Percentiles rank a stretch among this genome's conserved stretches.
Conservation (phyloP, 78 protist genomes). For the Neovahlkampfia damariscottae region DNA sequence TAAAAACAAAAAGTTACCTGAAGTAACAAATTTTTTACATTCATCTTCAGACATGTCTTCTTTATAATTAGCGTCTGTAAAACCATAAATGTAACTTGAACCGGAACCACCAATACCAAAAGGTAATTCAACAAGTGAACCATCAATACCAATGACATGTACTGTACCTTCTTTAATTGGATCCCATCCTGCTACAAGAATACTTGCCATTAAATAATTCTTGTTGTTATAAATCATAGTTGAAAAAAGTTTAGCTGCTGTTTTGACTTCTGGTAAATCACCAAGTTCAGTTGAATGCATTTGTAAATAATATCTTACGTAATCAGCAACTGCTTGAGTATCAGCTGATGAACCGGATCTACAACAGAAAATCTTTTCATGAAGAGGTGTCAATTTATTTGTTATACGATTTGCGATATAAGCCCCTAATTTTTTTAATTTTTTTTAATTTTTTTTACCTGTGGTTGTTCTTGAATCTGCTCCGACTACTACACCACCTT, state of each 20-base stretch:
- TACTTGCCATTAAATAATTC: slow-evolving; percentile 76
- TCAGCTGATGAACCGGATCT: slow-evolving; percentile 98
- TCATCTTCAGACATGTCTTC: slow-evolving; percentile 79
- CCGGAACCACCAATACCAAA: slow-evolving; percentile 94
- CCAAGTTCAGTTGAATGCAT: slow-evolving; percentile 63
- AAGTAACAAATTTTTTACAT: slow-evolving; percentile 66
- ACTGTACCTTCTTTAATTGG: slow-evolving; percentile 68
- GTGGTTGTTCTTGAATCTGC: slow-evolving; percentile 94
- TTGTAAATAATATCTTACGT: slow-evolving; percentile 53
- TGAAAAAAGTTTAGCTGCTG: slow-evolving; percentile 83
- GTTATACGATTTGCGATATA: slow-evolving; percentile 90
- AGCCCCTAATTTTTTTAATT: slow-evolving; percentile 27
- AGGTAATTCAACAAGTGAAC: slow-evolving; percentile 63
- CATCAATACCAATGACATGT: slow-evolving; percentile 86
- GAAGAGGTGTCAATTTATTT: slow-evolving; percentile 78
- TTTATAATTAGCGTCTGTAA: slow-evolving; percentile 75
- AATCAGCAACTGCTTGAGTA: slow-evolving; percentile 87
- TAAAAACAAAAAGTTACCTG: slow-evolving; percentile 2
- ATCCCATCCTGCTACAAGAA: slow-evolving; percentile 96
- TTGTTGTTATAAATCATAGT: slow-evolving; percentile 75
- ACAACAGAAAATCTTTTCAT: slow-evolving; percentile 73
- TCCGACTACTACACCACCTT: slow-evolving; percentile 94
- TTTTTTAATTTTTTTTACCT: no score
- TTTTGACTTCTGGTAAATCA: slow-evolving; percentile 59
- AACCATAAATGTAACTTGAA: slow-evolving; percentile 85